These are phyloP conservation scores for Russula emetica DNA, from an alignment of 768 basidiomycete genomes.

Conservation along the genomic window DNA sequence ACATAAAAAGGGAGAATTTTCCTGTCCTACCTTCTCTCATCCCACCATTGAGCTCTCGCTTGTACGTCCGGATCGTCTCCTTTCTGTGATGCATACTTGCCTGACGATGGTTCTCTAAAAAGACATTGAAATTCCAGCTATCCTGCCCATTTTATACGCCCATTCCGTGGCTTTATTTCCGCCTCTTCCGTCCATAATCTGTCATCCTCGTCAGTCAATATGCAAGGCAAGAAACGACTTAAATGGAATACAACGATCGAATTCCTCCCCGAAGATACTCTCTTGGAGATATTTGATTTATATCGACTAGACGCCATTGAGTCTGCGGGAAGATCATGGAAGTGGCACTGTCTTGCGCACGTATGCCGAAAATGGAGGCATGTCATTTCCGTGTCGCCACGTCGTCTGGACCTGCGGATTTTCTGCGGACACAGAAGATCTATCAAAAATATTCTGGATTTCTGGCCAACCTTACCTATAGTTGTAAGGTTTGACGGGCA, in stretches of 20 bases:
- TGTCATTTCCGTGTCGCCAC: not conserved
- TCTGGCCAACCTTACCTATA: conserved; percentile 2
- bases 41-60: too few species aligned
- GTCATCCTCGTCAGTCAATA: too few species aligned
- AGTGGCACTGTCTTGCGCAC: not conserved
- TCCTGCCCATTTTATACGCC: too few species aligned
- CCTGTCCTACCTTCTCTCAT: too few species aligned
- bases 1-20: too few species aligned
- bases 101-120: not conserved
- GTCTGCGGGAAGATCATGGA: not conserved
- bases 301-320: not conserved
- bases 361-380: conserved; percentile 7
- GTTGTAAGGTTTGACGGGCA: not conserved
- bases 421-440: not conserved
- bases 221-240: too few species aligned
- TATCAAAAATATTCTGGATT: not conserved
- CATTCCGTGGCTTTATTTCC: too few species aligned
- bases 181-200: too few species aligned
- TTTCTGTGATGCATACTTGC: not conserved
- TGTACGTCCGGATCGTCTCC: too few species aligned
- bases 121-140: too few species aligned
- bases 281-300: not conserved
- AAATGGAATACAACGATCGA: too few species aligned
- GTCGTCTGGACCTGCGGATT: not conserved
- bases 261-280: not conserved